phyloP scores from a whole-genome alignment of 345 rosid species.

The Brassica incana region DNA sequence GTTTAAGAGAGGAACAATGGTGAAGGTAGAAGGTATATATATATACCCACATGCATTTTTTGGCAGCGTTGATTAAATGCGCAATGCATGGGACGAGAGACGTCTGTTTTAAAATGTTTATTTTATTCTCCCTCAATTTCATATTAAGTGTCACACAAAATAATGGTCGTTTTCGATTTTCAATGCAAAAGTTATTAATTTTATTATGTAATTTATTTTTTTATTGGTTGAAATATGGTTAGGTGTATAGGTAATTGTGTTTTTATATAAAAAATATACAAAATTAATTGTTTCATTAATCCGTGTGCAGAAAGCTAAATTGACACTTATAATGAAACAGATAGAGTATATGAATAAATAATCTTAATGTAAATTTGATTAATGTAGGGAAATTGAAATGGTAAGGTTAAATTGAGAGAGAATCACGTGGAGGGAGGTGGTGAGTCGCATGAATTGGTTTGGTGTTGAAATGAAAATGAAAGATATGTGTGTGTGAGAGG shows the following conservation, averaged over 20 bases:
- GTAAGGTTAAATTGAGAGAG: conserved; percentile 38
- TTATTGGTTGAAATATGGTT: too few relatives aligned
- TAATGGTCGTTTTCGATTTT: too few relatives aligned
- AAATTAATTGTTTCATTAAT: too few relatives aligned
- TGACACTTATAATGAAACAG: too few relatives aligned
- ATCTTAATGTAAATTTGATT: conserved; percentile 19
- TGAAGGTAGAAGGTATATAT: conserved; percentile 16
- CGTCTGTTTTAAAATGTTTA: conserved; percentile 34
- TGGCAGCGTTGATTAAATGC: conserved; percentile 40
- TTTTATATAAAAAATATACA: too few relatives aligned
- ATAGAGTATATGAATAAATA: neutral
- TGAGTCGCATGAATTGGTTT: conserved; percentile 31
- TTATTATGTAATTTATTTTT: too few relatives aligned
- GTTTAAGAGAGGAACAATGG: conserved; percentile 21
- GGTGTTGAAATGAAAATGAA: conserved; percentile 33
- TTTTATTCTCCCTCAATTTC: neutral
- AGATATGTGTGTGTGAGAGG: conserved; percentile 32
- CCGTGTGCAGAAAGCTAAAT: too few relatives aligned
- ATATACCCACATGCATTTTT: conserved; percentile 36
- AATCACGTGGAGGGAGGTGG: conserved; percentile 44
- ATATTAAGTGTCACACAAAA: too few relatives aligned
- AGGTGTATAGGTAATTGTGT: too few relatives aligned
- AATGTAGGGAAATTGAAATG: conserved; percentile 5
- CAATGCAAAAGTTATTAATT: too few relatives aligned
- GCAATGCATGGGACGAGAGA: conserved; percentile 41